Evolutionary conservation across 2,329 filamentous ascomycete genomes (phyloP).

Genomic region (Dothideomycetes sp.): DNA sequence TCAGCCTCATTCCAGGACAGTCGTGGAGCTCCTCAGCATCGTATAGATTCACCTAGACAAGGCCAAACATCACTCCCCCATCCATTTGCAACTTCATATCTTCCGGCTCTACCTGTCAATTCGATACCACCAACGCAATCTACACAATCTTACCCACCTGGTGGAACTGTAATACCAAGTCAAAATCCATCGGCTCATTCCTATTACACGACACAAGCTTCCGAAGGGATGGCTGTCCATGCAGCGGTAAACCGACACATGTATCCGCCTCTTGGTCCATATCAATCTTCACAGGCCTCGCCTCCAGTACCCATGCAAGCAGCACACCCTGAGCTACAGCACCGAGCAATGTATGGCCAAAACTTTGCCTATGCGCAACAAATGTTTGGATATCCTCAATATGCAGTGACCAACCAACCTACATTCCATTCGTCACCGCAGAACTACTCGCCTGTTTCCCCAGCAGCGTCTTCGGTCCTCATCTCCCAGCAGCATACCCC

Average conservation of each 20-base stretch:
- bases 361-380: constrained; percentile 66
- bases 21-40: constrained; percentile 1
- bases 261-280: constrained; percentile 70
- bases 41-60: constrained; percentile 7
- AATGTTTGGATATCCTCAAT: constrained; percentile 62
- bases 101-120: not conserved
- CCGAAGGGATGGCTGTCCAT: constrained; percentile 56
- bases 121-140: not conserved
- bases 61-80: not conserved
- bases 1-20: constrained; percentile 2
- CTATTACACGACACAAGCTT: constrained; percentile 68
- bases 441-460: constrained; percentile 47
- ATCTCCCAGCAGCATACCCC: constrained; percentile 45
- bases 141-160: not conserved
- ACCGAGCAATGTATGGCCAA: constrained; percentile 74
- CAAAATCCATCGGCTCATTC: constrained; percentile 21
- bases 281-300: constrained; percentile 91
- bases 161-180: not conserved
- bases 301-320: constrained; percentile 90
- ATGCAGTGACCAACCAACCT: constrained; percentile 44
- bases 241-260: constrained; percentile 55
- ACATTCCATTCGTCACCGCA: constrained; percentile 47
- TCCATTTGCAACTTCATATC: constrained; percentile 1
- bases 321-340: constrained; percentile 81
- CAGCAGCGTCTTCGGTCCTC: constrained; percentile 37